Base-by-base conservation (phyloP, 1,139 yeast genomes). In the Blastobotrys indianensis region DNA sequence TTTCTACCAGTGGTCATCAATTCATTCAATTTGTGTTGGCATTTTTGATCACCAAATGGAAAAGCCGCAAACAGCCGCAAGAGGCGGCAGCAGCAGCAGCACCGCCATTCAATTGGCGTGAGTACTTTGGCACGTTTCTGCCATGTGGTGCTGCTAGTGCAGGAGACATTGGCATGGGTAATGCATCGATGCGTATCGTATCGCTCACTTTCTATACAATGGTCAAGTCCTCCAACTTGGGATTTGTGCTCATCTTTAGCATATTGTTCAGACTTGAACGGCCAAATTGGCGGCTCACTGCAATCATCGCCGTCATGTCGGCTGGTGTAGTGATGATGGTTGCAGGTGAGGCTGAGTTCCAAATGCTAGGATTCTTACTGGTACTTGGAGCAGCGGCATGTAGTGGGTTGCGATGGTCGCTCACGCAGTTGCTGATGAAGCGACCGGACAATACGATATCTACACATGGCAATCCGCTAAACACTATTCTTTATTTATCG, bases 391-490 rank as follows among this genome's bases (percentile, higher is more conserved):
- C 96, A 3, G 79, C 95, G 3, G 74, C 84, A 62, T 75, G 87
- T 67, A 83, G 94, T 17, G 98, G 98, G 1, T 69, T 92, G 45
- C 75, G 98, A 54, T 92, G 98, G 98, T 90, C 95, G 1, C 77
- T 88, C 54, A 88, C 97, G 2, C 97, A 92, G 62, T 64, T 92
- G 28, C 72, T 90, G 13, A 69, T 92, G 48, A 80, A 79, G 54
- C 79, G 80, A 56, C 72, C 72, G 25, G 39, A 41, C 10, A 11
- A 32, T 6, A 30, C 37, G 15, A 8, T 32, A 10, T 25, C 38
- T 25, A 50, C 54, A 8, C 54, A 52, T 28, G 49, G 59, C 45
- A 87, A 88, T 59, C 94, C 97, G 2, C 77, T 92, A 28, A 73
- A 82, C 39, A 87, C 97, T 3, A 87, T 92, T 41, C 75, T 85